Evolutionary conservation across 2,329 filamentous ascomycete genomes (phyloP).

Genomic region (Alternaria triticina): DNA sequence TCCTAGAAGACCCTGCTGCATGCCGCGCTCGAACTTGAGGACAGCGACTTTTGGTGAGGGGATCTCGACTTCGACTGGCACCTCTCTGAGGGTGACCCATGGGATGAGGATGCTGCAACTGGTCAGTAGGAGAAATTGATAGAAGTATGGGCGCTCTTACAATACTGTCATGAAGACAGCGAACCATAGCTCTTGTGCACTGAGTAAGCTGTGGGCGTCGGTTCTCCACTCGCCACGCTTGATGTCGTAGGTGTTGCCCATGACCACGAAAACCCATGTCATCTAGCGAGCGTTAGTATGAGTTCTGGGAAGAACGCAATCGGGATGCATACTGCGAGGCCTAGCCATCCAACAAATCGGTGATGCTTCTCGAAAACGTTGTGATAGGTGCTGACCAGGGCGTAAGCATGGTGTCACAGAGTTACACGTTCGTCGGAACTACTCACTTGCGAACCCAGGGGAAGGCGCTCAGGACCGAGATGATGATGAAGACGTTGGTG

Average conservation of each 20-base stretch:
- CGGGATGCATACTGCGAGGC: constrained; percentile 37
- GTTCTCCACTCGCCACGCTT: constrained; percentile 40
- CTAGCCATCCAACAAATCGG: constrained; percentile 45
- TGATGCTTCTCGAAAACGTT: constrained; percentile 47
- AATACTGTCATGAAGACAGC: constrained; percentile 47
- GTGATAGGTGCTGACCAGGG: constrained; percentile 36
- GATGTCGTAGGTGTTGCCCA: constrained; percentile 45
- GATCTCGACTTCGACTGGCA: constrained; percentile 43
- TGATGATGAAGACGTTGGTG: constrained; percentile 44
- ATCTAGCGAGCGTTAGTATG: constrained; percentile 27
- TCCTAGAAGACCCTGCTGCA: constrained; percentile 46
- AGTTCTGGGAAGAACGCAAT: neutral
- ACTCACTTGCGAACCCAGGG: constrained; percentile 47
- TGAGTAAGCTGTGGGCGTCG: constrained; percentile 36
- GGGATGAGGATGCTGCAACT: constrained; percentile 36
- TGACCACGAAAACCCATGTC: constrained; percentile 45
- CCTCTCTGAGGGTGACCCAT: constrained; percentile 46
- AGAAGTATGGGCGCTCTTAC: constrained; percentile 16
- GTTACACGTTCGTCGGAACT: neutral
- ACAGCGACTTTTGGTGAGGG: constrained; percentile 46
- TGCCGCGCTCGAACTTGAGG: constrained; percentile 42
- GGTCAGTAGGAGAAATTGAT: constrained; percentile 11
- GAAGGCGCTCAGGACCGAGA: constrained; percentile 45
- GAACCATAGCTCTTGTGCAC: constrained; percentile 45
- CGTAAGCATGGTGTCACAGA: constrained; percentile 18